phyloP scores from a whole-genome alignment of 2,329 filamentous ascomycete species.

The Phyllosticta citribraziliensis region DNA sequence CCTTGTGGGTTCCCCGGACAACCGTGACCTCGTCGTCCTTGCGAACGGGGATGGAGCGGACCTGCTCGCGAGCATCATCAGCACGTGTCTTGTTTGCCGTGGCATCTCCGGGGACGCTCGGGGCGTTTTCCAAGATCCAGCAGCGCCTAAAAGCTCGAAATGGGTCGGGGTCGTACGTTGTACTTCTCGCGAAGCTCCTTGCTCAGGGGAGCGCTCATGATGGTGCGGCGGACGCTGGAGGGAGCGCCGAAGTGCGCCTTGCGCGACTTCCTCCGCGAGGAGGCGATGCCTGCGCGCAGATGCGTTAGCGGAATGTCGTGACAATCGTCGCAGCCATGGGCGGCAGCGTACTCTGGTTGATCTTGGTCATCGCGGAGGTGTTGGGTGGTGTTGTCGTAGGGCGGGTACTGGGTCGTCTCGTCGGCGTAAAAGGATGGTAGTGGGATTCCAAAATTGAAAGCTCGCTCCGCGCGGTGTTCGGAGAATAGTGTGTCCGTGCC shows the following conservation, averaged over 20 bases:
- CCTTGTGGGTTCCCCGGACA: constrained; percentile 90
- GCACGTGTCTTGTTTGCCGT: neutral
- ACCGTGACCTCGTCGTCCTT: constrained; percentile 70
- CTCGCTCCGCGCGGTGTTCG: too few relatives aligned
- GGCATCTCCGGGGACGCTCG: neutral
- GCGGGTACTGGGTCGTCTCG: constrained; percentile 9
- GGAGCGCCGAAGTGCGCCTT: constrained; percentile 96
- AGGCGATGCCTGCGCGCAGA: constrained; percentile 39
- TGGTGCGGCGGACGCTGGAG: constrained; percentile 85
- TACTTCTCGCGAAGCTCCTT: constrained; percentile 97
- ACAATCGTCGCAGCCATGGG: neutral
- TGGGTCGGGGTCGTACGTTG: constrained; percentile 57
- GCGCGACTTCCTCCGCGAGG: constrained; percentile 96
- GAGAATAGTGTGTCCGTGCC: too few relatives aligned
- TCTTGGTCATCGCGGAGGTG: constrained; percentile 57
- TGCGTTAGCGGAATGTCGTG: constrained; percentile 6
- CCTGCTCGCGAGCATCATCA: constrained; percentile 40
- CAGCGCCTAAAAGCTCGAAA: neutral
- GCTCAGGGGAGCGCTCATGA: constrained; percentile 63
- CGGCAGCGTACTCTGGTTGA: constrained; percentile 47
- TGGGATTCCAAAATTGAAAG: neutral
- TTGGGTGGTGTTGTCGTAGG: constrained; percentile 7
- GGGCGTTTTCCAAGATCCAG: neutral
- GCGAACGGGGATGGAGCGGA: constrained; percentile 76
- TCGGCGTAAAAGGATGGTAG: constrained; percentile 2